These are phyloP conservation scores for Cucurbitaria berberidis DNA, from an alignment of 2,329 filamentous ascomycete species.

Conservation along the genomic window DNA sequence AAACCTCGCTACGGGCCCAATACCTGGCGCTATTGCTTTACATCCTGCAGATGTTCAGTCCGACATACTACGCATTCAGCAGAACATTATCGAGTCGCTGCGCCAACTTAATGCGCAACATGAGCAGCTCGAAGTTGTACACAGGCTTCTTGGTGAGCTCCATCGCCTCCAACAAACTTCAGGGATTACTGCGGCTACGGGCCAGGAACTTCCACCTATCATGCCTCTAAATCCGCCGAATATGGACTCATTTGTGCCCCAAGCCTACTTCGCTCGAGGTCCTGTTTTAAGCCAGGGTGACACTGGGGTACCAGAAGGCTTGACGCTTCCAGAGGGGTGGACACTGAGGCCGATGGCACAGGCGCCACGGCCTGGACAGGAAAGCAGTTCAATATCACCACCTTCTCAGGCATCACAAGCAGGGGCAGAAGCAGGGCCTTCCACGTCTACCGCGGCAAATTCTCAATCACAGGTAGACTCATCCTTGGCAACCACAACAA, in stretches of 20 bases:
- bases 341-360: slow-evolving; percentile 43
- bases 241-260: slow-evolving; percentile 28
- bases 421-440: slow-evolving; percentile 3
- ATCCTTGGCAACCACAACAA: slow-evolving; percentile 5
- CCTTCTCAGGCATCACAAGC: slow-evolving; percentile 13
- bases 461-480: slow-evolving; percentile 9
- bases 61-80: slow-evolving; percentile 46
- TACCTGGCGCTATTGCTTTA: slow-evolving; percentile 30
- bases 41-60: slow-evolving; percentile 44
- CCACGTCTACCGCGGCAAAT: slow-evolving; percentile 6
- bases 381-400: slow-evolving; percentile 7
- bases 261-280: slow-evolving; percentile 43
- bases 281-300: slow-evolving; percentile 43
- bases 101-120: slow-evolving; percentile 43
- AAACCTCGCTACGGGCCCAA: slow-evolving; percentile 16
- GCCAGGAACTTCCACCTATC: slow-evolving; percentile 35
- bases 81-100: slow-evolving; percentile 46
- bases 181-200: slow-evolving; percentile 28
- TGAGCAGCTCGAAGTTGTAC: slow-evolving; percentile 42
- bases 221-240: slow-evolving; percentile 30
- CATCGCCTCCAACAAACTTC: slow-evolving; percentile 41
- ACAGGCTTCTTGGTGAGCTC: slow-evolving; percentile 41
- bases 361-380: slow-evolving; percentile 24
- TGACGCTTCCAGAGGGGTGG: slow-evolving; percentile 48
- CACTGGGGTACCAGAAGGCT: slow-evolving; percentile 41